Conservation (phyloP, 2,329 filamentous ascomycete genomes). For the Onygenales sp. region DNA sequence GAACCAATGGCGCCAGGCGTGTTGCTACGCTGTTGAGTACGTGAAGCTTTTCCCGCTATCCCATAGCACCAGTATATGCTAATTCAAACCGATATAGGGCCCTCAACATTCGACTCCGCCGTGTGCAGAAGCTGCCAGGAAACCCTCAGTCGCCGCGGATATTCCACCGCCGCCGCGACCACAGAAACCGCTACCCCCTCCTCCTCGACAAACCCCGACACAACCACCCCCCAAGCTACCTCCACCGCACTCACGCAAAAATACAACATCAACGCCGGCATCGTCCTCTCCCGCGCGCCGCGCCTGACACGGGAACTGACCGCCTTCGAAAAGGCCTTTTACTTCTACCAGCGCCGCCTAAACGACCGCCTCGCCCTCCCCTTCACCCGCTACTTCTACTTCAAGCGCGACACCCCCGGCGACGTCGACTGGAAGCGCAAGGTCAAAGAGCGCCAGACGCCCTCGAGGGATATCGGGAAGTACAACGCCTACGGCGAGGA, state of each 20-base stretch:
- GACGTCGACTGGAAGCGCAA: conserved; percentile 88
- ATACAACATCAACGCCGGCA: conserved; percentile 50
- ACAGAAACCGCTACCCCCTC: conserved; percentile 28
- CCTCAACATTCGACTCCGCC: conserved; percentile 27
- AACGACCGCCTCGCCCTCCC: conserved; percentile 85
- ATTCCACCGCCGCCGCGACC: conserved; percentile 31
- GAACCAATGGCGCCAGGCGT: conserved; percentile 32
- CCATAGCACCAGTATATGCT: neutral
- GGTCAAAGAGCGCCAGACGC: conserved; percentile 63
- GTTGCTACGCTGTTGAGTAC: conserved; percentile 30
- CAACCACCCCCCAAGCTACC: conserved; percentile 7
- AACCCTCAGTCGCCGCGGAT: conserved; percentile 29
- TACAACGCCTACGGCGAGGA: conserved; percentile 67
- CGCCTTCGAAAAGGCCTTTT: conserved; percentile 85
- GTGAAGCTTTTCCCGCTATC: conserved; percentile 9
- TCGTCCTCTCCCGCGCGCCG: conserved; percentile 82
- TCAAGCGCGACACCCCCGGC: conserved; percentile 76
- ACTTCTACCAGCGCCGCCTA: conserved; percentile 92
- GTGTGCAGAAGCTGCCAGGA: conserved; percentile 37
- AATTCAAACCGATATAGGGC: neutral
- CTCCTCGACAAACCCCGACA: conserved; percentile 12
- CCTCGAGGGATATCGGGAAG: conserved; percentile 73
- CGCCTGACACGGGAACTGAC: conserved; percentile 75
- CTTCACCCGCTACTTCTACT: conserved; percentile 88
- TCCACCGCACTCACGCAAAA: conserved; percentile 22